Percentiles rank a stretch among this genome's conserved stretches.
Conservation (phyloP, 106 monocot genomes). For the Chionographis japonica region DNA sequence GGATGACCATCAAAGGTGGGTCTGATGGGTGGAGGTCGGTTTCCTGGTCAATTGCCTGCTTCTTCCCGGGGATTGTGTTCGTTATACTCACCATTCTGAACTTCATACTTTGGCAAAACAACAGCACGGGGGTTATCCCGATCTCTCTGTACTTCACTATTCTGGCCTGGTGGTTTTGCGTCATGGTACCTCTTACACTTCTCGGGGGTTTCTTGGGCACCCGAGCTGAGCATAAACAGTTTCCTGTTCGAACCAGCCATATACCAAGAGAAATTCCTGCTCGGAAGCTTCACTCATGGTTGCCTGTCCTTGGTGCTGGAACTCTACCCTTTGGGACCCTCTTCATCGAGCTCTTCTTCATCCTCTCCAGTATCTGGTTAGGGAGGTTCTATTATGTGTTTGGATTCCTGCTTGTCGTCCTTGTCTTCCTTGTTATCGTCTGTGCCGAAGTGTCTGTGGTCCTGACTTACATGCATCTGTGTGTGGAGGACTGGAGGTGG, state of each 20-base stretch:
- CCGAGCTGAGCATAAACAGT: slow-evolving; percentile 37
- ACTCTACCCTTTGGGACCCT: slow-evolving; percentile 61
- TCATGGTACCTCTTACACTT: slow-evolving; percentile 56
- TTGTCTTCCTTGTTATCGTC: slow-evolving; percentile 48
- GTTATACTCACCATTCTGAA: slow-evolving; percentile 46
- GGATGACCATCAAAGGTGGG: slow-evolving; percentile 59
- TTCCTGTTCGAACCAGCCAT: slow-evolving; percentile 63
- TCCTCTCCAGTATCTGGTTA: slow-evolving; percentile 61
- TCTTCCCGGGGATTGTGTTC: slow-evolving; percentile 64
- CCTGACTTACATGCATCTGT: slow-evolving; percentile 72
- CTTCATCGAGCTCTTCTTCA: slow-evolving; percentile 71
- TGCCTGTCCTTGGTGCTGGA: slow-evolving; percentile 58
- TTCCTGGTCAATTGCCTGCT: slow-evolving; percentile 63
- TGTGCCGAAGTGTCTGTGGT: slow-evolving; percentile 69
- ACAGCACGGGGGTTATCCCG: slow-evolving; percentile 57
- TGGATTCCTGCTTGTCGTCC: slow-evolving; percentile 59
- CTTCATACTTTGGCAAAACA: slow-evolving; percentile 56
- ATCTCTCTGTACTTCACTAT: slow-evolving; percentile 55
- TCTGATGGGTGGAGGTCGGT: slow-evolving; percentile 57
- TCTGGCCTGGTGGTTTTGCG: slow-evolving; percentile 60
- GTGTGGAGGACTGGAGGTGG: slow-evolving; percentile 78
- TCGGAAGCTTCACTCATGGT: slow-evolving; percentile 60
- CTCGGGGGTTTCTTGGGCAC: slow-evolving; percentile 65
- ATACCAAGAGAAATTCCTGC: slow-evolving; percentile 63
- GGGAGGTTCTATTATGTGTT: slow-evolving; percentile 77